These are phyloP conservation scores for Jatropha curcas DNA, from an alignment of 345 rosid species.

Conservation along the genomic window DNA sequence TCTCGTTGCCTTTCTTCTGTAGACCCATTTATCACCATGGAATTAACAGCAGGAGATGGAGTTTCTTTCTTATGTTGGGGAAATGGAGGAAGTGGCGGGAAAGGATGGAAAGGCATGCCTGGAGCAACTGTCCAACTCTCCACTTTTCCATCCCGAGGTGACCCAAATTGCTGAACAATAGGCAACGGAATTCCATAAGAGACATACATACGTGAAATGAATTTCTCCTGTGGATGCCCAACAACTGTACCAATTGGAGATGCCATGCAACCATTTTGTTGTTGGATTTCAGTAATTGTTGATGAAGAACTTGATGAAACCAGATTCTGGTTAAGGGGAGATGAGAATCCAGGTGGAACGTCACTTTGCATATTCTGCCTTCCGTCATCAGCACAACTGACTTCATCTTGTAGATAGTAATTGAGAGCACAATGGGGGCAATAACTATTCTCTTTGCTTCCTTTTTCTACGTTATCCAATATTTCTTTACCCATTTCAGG, in stretches of 20 bases:
- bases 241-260: constrained; percentile 38
- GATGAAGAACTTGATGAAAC: constrained; percentile 40
- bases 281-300: constrained; percentile 27
- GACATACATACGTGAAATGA: constrained; percentile 59
- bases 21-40: constrained; percentile 18
- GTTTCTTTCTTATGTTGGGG: constrained; percentile 44
- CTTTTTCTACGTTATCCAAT: constrained; percentile 21
- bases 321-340: constrained; percentile 32
- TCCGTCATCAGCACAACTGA: constrained; percentile 25
- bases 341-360: constrained; percentile 89
- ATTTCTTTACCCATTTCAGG: constrained; percentile 17
- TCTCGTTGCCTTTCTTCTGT: constrained; percentile 19
- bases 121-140: constrained; percentile 79
- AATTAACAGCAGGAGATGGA: constrained; percentile 27
- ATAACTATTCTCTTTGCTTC: constrained; percentile 18
- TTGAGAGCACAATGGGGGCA: constrained; percentile 22
- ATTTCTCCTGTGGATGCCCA: constrained; percentile 60
- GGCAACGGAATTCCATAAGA: constrained; percentile 84
- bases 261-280: constrained; percentile 22
- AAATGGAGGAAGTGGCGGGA: constrained; percentile 77
- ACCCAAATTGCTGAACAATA: constrained; percentile 61
- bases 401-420: constrained; percentile 27
- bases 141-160: constrained; percentile 42
- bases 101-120: constrained; percentile 81
- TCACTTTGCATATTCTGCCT: constrained; percentile 49